Evolutionary conservation across 2,329 filamentous ascomycete genomes (phyloP), one percentile per base, ranked within the genome.

Genomic region (Stagonosporopsis vannaccii): DNA sequence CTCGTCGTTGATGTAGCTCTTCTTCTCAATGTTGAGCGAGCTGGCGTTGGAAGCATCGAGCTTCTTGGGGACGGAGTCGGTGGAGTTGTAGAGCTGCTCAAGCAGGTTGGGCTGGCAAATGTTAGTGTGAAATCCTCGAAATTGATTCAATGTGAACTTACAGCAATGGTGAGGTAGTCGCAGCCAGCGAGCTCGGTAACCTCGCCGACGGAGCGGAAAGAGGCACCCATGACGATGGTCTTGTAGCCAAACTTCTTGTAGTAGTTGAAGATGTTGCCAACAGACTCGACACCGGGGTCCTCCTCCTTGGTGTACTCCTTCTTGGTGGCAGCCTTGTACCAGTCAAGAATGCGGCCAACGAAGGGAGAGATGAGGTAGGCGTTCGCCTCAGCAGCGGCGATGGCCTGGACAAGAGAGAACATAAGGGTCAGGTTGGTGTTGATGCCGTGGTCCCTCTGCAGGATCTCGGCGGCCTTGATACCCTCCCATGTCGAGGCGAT

Each of bases 241-340:
- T 96, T 97, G 89, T 99, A 97, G 79, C 90, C 92, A 80, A 84
- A 91, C 87, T 98, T 98, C 91, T 99, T 99, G 90, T 99, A 99
- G 91, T 99, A 99, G 87, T 99, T 95, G 88, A 90, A 99, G 84
- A 99, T 99, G 80, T 74, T 77, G 85, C 94, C 86, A 76, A 99
- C 95, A 67, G 90, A 94, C 83, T 91, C 86, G 80, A 99, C 95
- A 84, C 95, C 95, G 55, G 95, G 95, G 84, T 99, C 95, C 79
- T 96, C 91, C 80, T 90, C 83, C 79, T 92, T 86, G 77, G 84
- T 75, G 88, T 93, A 99, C 68, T 95, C 90, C 87, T 96, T 93
- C 89, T 96, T 96, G 79, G 88, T 91, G 71, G 88, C 83, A 58
- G 91, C 91, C 91, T 99, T 99, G 91, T 89, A 97, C 94, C 94